Evolutionary conservation across 805 yeast genomes (phyloP).

Genomic region (Dipodascus albidus): DNA sequence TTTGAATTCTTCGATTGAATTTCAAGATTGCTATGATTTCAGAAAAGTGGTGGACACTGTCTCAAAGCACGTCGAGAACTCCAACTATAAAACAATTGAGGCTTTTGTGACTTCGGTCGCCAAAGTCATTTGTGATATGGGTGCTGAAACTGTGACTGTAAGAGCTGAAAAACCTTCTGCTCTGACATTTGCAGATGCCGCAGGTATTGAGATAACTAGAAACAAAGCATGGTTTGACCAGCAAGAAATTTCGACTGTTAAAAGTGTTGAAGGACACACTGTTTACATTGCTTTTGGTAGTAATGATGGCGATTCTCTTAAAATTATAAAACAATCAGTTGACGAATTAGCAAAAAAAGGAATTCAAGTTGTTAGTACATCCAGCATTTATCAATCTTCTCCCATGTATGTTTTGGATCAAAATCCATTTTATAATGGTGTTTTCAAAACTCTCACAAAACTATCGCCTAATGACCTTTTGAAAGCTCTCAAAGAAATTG

Average conservation of each 20-base stretch:
- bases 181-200: conserved; percentile 74
- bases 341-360: conserved; percentile 32
- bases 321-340: conserved; percentile 49
- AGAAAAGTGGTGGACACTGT: conserved; percentile 37
- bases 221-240: conserved; percentile 30
- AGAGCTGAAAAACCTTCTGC: conserved; percentile 82
- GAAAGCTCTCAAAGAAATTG: conserved; percentile 56
- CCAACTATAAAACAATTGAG: conserved; percentile 86
- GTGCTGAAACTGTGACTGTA: conserved; percentile 37
- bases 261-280: conserved; percentile 28
- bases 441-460: conserved; percentile 48
- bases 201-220: conserved; percentile 69
- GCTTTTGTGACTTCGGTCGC: conserved; percentile 73
- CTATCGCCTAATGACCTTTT: conserved; percentile 57
- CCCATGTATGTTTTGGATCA: conserved; percentile 90
- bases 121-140: conserved; percentile 35
- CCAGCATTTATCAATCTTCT: conserved; percentile 74
- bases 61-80: conserved; percentile 52
- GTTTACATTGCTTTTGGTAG: conserved; percentile 86
- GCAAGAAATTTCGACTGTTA: conserved; percentile 8
- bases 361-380: conserved; percentile 45
- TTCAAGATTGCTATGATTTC: conserved; percentile 26
- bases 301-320: conserved; percentile 62
- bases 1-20: conserved; percentile 6
- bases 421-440: conserved; percentile 76